Conservation (phyloP, 2,329 filamentous ascomycete species). For the Nemania diffusa region DNA sequence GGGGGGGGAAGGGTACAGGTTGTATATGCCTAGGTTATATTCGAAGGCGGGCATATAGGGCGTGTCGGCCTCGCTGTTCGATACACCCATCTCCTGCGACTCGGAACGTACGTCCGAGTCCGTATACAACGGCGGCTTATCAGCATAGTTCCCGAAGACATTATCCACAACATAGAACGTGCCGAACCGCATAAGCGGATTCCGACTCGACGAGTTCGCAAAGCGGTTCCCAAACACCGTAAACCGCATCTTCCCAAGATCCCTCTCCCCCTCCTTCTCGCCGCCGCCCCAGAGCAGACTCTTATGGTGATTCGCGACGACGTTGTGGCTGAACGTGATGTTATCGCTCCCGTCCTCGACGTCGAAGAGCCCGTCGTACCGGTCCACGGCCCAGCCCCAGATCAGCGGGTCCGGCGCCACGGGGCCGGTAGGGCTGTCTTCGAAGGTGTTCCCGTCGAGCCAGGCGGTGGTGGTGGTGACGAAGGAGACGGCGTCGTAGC, state of each 20-base stretch:
- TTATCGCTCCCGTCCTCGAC: constrained; percentile 39
- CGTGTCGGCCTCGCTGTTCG: background rate
- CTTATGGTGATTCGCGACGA: constrained; percentile 41
- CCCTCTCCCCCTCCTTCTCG: constrained; percentile 37
- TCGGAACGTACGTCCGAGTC: background rate
- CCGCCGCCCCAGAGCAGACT: constrained; percentile 41
- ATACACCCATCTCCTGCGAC: background rate
- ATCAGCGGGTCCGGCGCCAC: constrained; percentile 34
- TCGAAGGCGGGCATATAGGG: constrained; percentile 36
- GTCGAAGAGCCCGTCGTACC: constrained; percentile 40
- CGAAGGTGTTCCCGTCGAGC: constrained; percentile 39
- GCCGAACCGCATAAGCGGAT: constrained; percentile 40
- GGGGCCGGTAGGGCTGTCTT: constrained; percentile 17
- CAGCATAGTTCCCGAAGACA: constrained; percentile 36
- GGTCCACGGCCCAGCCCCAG: constrained; percentile 39
- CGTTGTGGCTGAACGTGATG: constrained; percentile 40
- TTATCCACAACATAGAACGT: constrained; percentile 39
- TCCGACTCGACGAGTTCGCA: constrained; percentile 36
- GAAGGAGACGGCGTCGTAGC: constrained; percentile 38
- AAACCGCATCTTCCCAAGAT: constrained; percentile 39
- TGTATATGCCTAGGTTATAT: constrained; percentile 40
- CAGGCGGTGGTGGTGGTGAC: constrained; percentile 35
- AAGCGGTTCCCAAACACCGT: constrained; percentile 40
- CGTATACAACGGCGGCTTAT: constrained; percentile 30
- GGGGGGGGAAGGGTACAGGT: constrained; percentile 28